These are phyloP conservation scores for Dioscorea zingiberensis DNA, from an alignment of 106 monocot genomes.

Conservation along the genomic window DNA sequence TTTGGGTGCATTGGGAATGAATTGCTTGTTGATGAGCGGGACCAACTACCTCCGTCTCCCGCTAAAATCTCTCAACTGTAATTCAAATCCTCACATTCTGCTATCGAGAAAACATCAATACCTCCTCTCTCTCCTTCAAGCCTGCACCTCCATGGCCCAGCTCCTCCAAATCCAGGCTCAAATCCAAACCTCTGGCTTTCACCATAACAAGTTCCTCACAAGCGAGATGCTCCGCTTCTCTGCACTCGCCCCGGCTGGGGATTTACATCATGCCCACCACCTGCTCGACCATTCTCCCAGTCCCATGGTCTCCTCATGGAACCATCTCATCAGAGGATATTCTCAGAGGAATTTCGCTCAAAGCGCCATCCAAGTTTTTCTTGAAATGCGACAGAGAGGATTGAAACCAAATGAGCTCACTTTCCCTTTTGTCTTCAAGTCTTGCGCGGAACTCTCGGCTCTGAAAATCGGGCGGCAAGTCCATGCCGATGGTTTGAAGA, in stretches of 20 bases:
- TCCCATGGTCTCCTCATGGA: conserved; percentile 36
- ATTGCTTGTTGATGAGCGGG: background rate
- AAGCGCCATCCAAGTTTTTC: conserved; percentile 16
- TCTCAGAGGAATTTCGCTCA: conserved; percentile 7
- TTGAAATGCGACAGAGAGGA: conserved; percentile 35
- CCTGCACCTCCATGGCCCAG: conserved; percentile 28
- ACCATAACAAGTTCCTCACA: conserved; percentile 32
- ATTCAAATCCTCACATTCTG: background rate
- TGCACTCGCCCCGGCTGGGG: conserved; percentile 30
- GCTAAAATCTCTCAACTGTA: background rate
- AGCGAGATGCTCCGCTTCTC: conserved; percentile 41
- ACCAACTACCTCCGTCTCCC: background rate
- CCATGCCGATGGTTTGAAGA: conserved; percentile 49
- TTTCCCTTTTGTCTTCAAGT: conserved; percentile 70
- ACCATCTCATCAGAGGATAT: conserved; percentile 58
- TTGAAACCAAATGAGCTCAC: conserved; percentile 47
- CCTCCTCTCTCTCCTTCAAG: conserved; percentile 43
- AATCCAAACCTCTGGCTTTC: conserved; percentile 37
- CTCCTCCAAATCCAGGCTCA: conserved; percentile 58
- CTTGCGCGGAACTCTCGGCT: conserved; percentile 28
- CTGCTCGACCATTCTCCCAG: conserved; percentile 27
- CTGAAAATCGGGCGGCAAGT: conserved; percentile 31
- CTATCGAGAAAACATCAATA: conserved; percentile 22
- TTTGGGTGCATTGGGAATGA: too few relatives aligned
- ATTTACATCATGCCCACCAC: conserved; percentile 29